phyloP scores from a whole-genome alignment of 1,284 basidiomycete genomes.

The Inonotus obliquus region DNA sequence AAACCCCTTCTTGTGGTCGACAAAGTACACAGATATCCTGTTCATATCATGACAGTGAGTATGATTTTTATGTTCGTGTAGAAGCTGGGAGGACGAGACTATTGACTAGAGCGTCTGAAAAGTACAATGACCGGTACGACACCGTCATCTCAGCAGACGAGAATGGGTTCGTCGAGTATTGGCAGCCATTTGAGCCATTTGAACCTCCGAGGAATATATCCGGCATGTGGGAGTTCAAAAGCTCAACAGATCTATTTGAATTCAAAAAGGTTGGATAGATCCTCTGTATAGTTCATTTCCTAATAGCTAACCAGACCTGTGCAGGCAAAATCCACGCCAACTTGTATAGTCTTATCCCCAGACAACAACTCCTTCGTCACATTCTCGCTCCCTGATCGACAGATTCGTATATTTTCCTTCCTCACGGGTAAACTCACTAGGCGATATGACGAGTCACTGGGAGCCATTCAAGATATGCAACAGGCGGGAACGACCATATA shows the following conservation, averaged over 20 bases:
- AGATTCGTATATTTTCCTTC: conserved; percentile 92
- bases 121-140: conserved; percentile 91
- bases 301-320: background rate
- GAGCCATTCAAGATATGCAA: conserved; percentile 95
- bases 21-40: conserved; percentile 80
- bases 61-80: background rate
- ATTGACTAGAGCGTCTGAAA: conserved; percentile 4
- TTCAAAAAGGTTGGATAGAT: conserved; percentile 84
- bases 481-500: conserved; percentile 89
- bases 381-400: conserved; percentile 88
- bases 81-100: conserved; percentile 9
- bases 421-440: conserved; percentile 85
- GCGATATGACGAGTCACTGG: conserved; percentile 92
- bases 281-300: background rate
- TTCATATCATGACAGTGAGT: conserved; percentile 87
- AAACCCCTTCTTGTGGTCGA: conserved; percentile 71
- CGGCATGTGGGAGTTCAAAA: conserved; percentile 89
- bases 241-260: conserved; percentile 90
- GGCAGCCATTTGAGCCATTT: conserved; percentile 87
- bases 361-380: conserved; percentile 86
- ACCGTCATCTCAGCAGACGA: conserved; percentile 94
- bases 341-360: conserved; percentile 88
- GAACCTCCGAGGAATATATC: conserved; percentile 73
- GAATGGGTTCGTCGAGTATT: conserved; percentile 95
- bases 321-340: conserved; percentile 87